Evolutionary conservation across 805 yeast species (phyloP), one percentile per base, ranked within the genome.

Genomic region (Candida fluviatilis): DNA sequence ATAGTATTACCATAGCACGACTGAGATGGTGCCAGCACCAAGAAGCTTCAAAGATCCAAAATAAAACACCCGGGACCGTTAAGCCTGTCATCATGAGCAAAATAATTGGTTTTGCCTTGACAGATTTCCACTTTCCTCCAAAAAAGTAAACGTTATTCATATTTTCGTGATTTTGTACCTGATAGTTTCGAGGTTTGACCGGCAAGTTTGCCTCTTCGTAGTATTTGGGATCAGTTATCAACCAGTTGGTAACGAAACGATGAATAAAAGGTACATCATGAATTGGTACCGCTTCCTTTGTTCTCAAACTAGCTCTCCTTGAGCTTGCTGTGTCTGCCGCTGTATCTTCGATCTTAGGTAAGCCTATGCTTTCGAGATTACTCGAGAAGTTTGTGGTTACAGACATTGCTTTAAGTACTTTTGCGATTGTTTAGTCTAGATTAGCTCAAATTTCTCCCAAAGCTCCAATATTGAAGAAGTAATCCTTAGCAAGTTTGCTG

Each of bases 81-180:
- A 72, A 48, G 3, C 57, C 33, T 0, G 57, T 38, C 3, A 64
- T 57, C 0, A 72, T 66, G 0, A 63, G 25, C 2, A 74, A 19
- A 8, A 67, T 67, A 12, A 68, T 47, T 1, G 78, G 80, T 18
- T 57, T 54, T 23, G 54, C 50, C 40, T 62, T 69, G 7, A 71
- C 52, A 0, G 73, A 60, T 23, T 81, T 61, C 11, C 80, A 50
- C 30, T 88, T 56, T 0, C 95, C 95, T 11, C 93, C 93, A 35
- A 78, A 57, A 3, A 82, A 58, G 54, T 74, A 84, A 2, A 76
- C 45, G 39, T 69, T 67, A 39, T 66, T 70, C 42, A 42, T 39
- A 19, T 48, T 42, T 5, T 51, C 50, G 13, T 62, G 62, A 7
- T 54, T 46, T 52, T 69, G 71, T 1, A 57, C 61, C 49, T 73